Base-by-base conservation (phyloP, 805 yeast genomes). In the Candida vaughaniae region DNA sequence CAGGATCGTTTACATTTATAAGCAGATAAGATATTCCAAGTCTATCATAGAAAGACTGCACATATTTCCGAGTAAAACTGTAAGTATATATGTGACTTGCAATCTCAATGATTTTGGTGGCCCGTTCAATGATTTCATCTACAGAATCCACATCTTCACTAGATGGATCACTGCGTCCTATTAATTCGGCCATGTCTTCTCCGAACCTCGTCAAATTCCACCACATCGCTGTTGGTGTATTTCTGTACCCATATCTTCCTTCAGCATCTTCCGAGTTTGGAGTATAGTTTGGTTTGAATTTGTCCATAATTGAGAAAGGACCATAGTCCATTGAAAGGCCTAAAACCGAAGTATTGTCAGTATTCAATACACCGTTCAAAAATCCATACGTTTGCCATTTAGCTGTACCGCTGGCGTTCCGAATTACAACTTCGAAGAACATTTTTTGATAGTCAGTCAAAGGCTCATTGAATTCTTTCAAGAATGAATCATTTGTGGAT, bases 281-380 rank as follows among this genome's bases (percentile, higher is more conserved):
- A 0, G 97, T 85, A 53, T 74, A 91, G 33, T 72, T 60, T 11
- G 95, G 90, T 51, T 87, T 81, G 55, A 82, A 91, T 31, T 75
- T 77, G 53, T 90, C 96, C 83, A 90, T 75, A 42, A 89, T 84
- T 14, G 95, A 85, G 63, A 86, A 93, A 1, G 99, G 98, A 3
- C 98, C 99, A 59, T 83, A 93, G 60, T 91, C 99, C 60, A 93
- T 76, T 0, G 95, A 77, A 8, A 89, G 65, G 0, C 99, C 99
- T 29, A 83, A 53, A n/a, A 91, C 71, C 0, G 96, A 86, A 1
- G 96, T 87, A 55, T 91, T 91, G 55, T 91, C 99, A 0, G 98
- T 90, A 57, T 91, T 91, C 38, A 93, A 66, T 4, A 93, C 98
- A 10, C 99, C 99, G 53, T 91, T 93, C 48, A 90, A 59, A 52